Conservation (phyloP, 768 basidiomycete species). For the Auriscalpium microsporum region DNA sequence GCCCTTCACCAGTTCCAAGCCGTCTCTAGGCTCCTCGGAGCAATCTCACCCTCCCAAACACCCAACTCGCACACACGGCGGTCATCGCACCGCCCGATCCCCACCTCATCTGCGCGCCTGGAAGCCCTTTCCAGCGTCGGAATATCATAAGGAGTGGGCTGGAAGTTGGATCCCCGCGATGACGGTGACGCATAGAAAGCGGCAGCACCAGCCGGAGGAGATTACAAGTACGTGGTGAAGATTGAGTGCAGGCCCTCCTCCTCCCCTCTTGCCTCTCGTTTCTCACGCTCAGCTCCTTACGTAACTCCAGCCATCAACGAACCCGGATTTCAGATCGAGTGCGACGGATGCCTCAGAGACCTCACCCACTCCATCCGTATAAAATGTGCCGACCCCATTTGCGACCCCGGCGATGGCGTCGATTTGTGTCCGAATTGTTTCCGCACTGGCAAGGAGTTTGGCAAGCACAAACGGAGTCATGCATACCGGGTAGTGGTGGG, state of each 20-base stretch:
- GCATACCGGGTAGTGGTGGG: slow-evolving; percentile 86
- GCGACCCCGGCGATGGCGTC: slow-evolving; percentile 70
- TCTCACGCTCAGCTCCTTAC: slow-evolving; percentile 24
- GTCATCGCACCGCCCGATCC: no score
- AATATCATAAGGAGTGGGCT: background rate
- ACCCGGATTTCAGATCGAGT: slow-evolving; percentile 75
- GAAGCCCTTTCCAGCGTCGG: no score
- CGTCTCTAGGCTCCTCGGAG: no score
- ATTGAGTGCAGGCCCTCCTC: slow-evolving; percentile 10
- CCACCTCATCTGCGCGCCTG: no score
- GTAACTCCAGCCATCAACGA: slow-evolving; percentile 58
- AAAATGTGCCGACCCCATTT: slow-evolving; percentile 82
- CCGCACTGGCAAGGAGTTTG: slow-evolving; percentile 84
- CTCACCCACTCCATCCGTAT: slow-evolving; percentile 95
- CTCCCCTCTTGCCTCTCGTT: slow-evolving; percentile 8
- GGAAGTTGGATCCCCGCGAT: slow-evolving; percentile 23
- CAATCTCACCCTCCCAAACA: no score
- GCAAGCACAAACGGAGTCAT: slow-evolving; percentile 77
- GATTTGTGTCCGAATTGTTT: slow-evolving; percentile 94
- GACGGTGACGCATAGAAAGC: slow-evolving; percentile 63
- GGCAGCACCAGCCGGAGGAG: slow-evolving; percentile 56
- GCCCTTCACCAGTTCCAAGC: no score
- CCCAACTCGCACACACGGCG: no score
- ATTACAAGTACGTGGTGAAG: slow-evolving; percentile 42
- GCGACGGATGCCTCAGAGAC: slow-evolving; percentile 79